A percentile compares a stretch with the other conserved stretches of the same genome.
These are phyloP conservation scores for Erodium trifolium DNA, from an alignment of 441 rosid genomes.

Conservation along the genomic window DNA sequence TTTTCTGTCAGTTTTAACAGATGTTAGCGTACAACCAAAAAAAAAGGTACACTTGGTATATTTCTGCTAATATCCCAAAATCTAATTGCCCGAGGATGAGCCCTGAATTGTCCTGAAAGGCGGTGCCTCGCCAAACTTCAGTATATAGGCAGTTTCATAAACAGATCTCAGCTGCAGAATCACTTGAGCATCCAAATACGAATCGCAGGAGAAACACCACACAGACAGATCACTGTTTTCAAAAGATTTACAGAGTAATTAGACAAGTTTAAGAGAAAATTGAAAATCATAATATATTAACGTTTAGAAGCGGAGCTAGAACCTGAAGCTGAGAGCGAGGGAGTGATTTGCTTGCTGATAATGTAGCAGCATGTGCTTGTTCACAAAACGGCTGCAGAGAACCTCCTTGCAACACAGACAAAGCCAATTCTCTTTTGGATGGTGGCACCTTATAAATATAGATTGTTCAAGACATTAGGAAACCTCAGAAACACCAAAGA, in stretches of 20 bases:
- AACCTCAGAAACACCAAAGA: too few species aligned
- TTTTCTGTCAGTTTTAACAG: too few species aligned
- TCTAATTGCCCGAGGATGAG: conserved; percentile 18
- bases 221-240: conserved; percentile 65
- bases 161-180: conserved; percentile 52
- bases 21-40: too few species aligned
- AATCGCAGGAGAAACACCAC: conserved; percentile 81
- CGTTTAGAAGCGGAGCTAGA: neutral
- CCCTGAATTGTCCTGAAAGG: conserved; percentile 34
- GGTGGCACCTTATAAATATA: conserved; percentile 46
- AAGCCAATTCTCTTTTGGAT: conserved; percentile 78
- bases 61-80: neutral
- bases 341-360: conserved; percentile 47
- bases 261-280: neutral
- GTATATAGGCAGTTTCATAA: conserved; percentile 56
- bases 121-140: conserved; percentile 78
- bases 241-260: neutral
- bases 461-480: conserved; percentile 9
- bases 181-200: conserved; percentile 69
- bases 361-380: conserved; percentile 77
- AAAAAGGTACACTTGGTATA: too few species aligned
- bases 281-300: neutral
- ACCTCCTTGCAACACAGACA: conserved; percentile 81
- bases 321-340: conserved; percentile 84
- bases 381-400: conserved; percentile 82